These are phyloP conservation scores for Salix arbutifolia DNA, from an alignment of 345 rosid species.

Conservation along the genomic window DNA sequence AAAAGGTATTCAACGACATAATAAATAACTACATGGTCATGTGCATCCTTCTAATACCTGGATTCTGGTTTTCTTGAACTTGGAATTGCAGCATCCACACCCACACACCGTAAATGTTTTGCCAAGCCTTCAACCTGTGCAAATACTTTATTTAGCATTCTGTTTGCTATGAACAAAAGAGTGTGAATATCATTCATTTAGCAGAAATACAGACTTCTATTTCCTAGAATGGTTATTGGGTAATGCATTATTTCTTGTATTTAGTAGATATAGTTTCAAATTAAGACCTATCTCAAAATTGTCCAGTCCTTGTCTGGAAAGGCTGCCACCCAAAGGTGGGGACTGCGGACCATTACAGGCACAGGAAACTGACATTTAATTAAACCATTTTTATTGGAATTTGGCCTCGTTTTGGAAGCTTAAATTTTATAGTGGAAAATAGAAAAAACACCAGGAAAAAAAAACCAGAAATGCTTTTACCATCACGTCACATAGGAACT, in stretches of 20 bases:
- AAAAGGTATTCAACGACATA: not conserved
- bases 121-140: conserved; percentile 90
- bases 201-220: too few species aligned
- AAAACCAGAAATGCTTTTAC: conserved; percentile 29
- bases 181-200: too few species aligned
- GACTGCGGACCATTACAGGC: not conserved
- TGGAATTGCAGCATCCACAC: conserved; percentile 85
- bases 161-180: too few species aligned
- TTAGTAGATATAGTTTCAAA: not conserved
- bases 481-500: conserved; percentile 94
- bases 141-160: conserved; percentile 3
- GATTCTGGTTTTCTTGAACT: conserved; percentile 63
- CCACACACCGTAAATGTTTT: conserved; percentile 89
- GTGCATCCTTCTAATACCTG: conserved; percentile 37
- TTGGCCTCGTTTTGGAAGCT: not conserved
- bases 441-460: not conserved
- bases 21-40: not conserved
- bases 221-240: too few species aligned
- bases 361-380: not conserved
- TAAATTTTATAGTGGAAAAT: not conserved
- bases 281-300: not conserved
- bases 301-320: too few species aligned
- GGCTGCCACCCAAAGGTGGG: too few species aligned
- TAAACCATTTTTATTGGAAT: not conserved
- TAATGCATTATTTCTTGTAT: too few species aligned